Percentiles rank a stretch among this genome's conserved stretches.
Evolutionary conservation across 2,329 filamentous ascomycete species (phyloP).

Genomic region (Diplodia corticola): DNA sequence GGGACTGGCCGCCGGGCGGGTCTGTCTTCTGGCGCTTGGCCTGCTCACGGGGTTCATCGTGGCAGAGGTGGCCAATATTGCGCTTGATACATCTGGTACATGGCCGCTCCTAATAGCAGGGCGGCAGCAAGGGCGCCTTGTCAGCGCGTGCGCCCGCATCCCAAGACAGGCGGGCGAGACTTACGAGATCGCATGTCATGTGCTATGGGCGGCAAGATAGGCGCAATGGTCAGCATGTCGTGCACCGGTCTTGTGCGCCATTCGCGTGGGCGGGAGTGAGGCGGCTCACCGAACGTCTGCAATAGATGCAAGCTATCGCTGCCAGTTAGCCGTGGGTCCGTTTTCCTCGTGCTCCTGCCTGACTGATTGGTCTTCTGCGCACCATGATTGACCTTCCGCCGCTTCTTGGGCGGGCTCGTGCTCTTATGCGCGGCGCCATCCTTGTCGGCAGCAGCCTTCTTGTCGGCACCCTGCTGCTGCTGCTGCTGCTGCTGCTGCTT

Average conservation of each 20-base stretch:
- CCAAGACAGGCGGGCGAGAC: slow-evolving; percentile 26
- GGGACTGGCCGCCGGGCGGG: slow-evolving; percentile 38
- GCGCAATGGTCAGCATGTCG: slow-evolving; percentile 35
- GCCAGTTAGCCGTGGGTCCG: slow-evolving; percentile 6
- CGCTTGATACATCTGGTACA: slow-evolving; percentile 98
- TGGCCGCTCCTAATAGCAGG: slow-evolving; percentile 71
- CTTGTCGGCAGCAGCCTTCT: not conserved
- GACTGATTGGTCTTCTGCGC: slow-evolving; percentile 24
- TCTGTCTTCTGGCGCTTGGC: slow-evolving; percentile 73
- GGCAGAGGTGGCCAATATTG: slow-evolving; percentile 97
- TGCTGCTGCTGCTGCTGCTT: slow-evolving; percentile 1
- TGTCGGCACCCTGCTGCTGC: slow-evolving; percentile 3
- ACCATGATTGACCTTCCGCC: slow-evolving; percentile 57
- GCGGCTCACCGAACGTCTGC: slow-evolving; percentile 52
- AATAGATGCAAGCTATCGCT: slow-evolving; percentile 52
- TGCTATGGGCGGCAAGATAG: slow-evolving; percentile 39
- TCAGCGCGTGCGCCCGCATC: slow-evolving; percentile 35
- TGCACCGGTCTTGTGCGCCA: slow-evolving; percentile 24
- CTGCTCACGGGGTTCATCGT: slow-evolving; percentile 91
- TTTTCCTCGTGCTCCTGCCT: not conserved
- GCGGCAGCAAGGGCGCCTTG: slow-evolving; percentile 34
- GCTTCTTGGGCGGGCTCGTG: slow-evolving; percentile 46
- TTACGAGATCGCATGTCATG: slow-evolving; percentile 56
- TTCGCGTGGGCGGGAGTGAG: slow-evolving; percentile 24
- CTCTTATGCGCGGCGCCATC: slow-evolving; percentile 6